A percentile compares a stretch with the other conserved stretches of the same genome.
phyloP scores from a whole-genome alignment of 257 asterid species.

The Salvia hispanica region DNA sequence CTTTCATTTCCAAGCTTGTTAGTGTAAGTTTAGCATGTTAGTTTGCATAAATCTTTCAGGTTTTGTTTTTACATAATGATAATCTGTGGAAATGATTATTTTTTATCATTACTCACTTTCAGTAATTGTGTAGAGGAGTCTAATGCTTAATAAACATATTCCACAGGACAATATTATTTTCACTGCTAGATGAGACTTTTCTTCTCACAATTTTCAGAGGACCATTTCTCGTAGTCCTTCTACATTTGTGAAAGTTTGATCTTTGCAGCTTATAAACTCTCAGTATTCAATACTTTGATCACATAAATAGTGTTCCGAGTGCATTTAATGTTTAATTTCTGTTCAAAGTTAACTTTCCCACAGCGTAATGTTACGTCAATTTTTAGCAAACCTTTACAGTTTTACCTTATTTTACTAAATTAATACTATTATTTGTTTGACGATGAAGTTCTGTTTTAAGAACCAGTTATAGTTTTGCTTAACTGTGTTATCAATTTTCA shows the following conservation, averaged over 20 bases:
- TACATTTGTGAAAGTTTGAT: background rate
- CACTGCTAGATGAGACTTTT: slow-evolving; percentile 5
- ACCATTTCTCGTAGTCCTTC: too few species aligned
- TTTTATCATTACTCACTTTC: slow-evolving; percentile 16
- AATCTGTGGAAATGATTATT: slow-evolving; percentile 1
- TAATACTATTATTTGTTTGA: slow-evolving; percentile 3
- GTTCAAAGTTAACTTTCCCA: slow-evolving; percentile 15
- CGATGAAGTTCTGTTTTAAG: slow-evolving; percentile 22
- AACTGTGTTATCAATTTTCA: slow-evolving; percentile 43
- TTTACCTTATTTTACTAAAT: background rate
- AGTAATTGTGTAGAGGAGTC: slow-evolving; percentile 15
- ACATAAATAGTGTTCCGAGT: background rate
- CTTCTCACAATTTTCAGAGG: background rate
- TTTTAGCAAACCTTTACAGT: slow-evolving; percentile 1
- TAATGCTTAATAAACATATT: slow-evolving; percentile 19
- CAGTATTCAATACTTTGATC: background rate
- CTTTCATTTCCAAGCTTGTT: slow-evolving; percentile 70
- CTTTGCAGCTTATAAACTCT: background rate
- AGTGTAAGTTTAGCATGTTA: slow-evolving; percentile 53
- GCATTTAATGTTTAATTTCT: background rate
- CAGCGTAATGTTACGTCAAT: background rate
- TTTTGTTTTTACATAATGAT: slow-evolving; percentile 13
- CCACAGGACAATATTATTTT: background rate
- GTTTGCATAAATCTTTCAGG: slow-evolving; percentile 18
- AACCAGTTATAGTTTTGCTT: slow-evolving; percentile 27